A percentile compares a stretch with the other conserved stretches of the same genome.
Conservation (phyloP, 441 rosid species). For the Populus tomentosa region DNA sequence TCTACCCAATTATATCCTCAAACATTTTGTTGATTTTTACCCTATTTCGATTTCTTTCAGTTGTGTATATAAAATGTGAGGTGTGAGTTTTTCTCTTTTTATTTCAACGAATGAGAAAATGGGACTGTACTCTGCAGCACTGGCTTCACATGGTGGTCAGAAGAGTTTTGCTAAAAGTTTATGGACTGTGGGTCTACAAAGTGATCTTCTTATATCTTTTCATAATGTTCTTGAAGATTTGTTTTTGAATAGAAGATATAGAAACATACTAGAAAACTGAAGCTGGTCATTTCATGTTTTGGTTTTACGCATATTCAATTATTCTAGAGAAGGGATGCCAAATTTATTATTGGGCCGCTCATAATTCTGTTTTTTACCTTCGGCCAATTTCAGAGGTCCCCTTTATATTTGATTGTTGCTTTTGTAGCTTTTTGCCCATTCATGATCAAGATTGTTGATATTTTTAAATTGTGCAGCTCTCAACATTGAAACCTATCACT, state of each 20-base stretch:
- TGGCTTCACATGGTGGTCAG: slow-evolving; percentile 9
- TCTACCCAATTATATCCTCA: too few species aligned
- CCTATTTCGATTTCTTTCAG: too few species aligned
- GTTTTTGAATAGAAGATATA: slow-evolving; percentile 12
- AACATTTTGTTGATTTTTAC: too few species aligned
- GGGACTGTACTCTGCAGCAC: not conserved
- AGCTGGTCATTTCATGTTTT: slow-evolving; percentile 21
- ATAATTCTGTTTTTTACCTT: slow-evolving; percentile 19
- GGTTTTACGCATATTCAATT: slow-evolving; percentile 18
- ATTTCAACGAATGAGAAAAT: not conserved
- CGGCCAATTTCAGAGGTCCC: slow-evolving; percentile 4
- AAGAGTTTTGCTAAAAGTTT: slow-evolving; percentile 14
- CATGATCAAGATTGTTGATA: not conserved
- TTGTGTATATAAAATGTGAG: not conserved
- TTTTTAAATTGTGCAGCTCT: not conserved
- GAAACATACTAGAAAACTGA: not conserved
- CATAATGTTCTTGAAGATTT: slow-evolving; percentile 4
- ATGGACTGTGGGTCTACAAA: slow-evolving; percentile 22
- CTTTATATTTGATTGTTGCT: slow-evolving; percentile 13
- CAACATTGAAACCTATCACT: not conserved
- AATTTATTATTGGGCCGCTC: slow-evolving; percentile 13
- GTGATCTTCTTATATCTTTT: slow-evolving; percentile 1
- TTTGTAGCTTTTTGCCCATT: not conserved
- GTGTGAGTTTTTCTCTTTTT: not conserved
- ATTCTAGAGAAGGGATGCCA: slow-evolving; percentile 10